Conservation (phyloP, 2,329 filamentous ascomycete species). For the Dactylellina drechsleri region DNA sequence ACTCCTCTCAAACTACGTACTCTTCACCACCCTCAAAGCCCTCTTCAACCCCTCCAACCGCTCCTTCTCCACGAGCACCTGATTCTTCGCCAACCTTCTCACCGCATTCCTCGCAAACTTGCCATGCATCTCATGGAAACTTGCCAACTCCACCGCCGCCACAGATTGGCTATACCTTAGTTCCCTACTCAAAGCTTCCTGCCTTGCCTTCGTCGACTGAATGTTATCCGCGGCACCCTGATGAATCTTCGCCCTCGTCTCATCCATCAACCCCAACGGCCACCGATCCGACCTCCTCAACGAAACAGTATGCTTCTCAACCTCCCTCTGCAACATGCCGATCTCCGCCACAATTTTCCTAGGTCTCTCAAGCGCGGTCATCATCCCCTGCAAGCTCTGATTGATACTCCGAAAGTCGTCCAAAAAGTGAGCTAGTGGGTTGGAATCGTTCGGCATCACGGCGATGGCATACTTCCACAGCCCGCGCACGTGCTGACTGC, state of each 20-base stretch:
- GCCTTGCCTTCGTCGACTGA: conserved; percentile 74
- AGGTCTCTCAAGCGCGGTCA: conserved; percentile 81
- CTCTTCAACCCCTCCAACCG: conserved; percentile 82
- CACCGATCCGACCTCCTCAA: conserved; percentile 79
- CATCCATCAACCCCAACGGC: conserved; percentile 84
- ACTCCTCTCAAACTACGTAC: conserved; percentile 73
- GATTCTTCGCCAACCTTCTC: conserved; percentile 77
- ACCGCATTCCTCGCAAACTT: conserved; percentile 79
- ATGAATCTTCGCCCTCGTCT: conserved; percentile 78
- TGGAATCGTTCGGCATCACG: conserved; percentile 74
- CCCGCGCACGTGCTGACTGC: conserved; percentile 70
- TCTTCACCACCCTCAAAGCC: conserved; percentile 84
- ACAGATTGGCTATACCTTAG: conserved; percentile 92
- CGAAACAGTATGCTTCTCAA: conserved; percentile 80
- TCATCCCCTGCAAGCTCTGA: conserved; percentile 82
- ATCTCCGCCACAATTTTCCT: conserved; percentile 81
- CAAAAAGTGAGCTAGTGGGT: conserved; percentile 78
- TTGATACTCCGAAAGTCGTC: conserved; percentile 81
- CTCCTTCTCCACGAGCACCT: conserved; percentile 82
- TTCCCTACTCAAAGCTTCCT: conserved; percentile 79
- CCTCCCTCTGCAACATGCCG: conserved; percentile 75
- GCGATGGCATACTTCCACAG: conserved; percentile 77
- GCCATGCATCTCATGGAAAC: conserved; percentile 91
- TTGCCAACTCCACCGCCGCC: conserved; percentile 88
- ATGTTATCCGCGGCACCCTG: conserved; percentile 86